Evolutionary conservation across 345 rosid species (phyloP), one percentile per base, ranked within the genome.

Genomic region (Sisymbrium altissimum): DNA sequence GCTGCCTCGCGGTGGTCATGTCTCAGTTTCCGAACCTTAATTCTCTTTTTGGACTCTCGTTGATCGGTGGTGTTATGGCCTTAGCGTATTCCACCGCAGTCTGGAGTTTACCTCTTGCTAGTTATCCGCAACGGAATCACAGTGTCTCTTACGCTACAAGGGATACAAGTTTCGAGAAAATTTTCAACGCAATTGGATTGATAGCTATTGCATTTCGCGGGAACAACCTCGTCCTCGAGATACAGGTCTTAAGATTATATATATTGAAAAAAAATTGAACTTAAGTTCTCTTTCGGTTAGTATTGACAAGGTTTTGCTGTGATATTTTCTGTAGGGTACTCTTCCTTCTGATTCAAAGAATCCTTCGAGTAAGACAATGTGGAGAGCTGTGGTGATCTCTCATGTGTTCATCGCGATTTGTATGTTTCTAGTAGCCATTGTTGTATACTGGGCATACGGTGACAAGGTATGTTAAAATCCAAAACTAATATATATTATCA

Each of bases 371-470:
- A 83, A 81, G 70, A 91, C 83, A 10, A 90, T 90, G 96, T 88
- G 91, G 96, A 86, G 45, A 64, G 93, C 93, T 21, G 88, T 85
- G 36, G 68, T 84, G 64, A 68, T 82, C 27, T 81, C 96, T n/a
- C 87, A 86, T 68, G 49, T 72, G 3, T 1, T 88, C 11, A 50
- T 90, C 6, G 91, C 88, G 0, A 25, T 74, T 68, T 86, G 84
- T 80, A 70, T 90, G 49, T 87, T 77, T 74, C 89, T 92, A 11
- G 74, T 90, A 0, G 79, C 91, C n/a, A 75, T 86, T 21, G 87
- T 80, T 27, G 86, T 89, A 76, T 88, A 85, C 50, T 88, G 96
- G 96, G 93, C 96, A 12, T 84, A 87, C 35, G 96, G 91, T 5
- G 82, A 81, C 63, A 17, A 41, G 86, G 89, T 65, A 21, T 38